Conservation (phyloP, 257 asterid species). For the Primulina eburnea region DNA sequence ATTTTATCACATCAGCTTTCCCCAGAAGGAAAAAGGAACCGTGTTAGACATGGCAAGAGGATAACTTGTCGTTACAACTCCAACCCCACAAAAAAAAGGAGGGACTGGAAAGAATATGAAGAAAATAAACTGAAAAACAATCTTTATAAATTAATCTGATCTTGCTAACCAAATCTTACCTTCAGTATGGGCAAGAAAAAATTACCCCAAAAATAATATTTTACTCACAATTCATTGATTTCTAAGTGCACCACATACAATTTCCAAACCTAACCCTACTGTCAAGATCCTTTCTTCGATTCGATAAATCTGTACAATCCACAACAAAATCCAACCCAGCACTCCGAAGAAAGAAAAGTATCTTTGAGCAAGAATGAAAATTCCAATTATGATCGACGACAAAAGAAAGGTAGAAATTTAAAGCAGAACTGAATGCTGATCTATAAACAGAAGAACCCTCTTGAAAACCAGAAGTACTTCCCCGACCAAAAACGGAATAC, state of each 20-base stretch:
- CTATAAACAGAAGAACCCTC: neutral
- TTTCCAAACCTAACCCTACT: neutral
- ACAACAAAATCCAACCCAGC: neutral
- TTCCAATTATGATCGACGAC: neutral
- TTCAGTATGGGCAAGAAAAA: neutral
- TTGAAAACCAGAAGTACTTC: neutral
- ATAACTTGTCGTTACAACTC: neutral
- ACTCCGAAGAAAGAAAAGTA: neutral
- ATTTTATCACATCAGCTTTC: neutral
- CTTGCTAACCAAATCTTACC: slow-evolving; percentile 2
- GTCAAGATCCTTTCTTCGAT: neutral
- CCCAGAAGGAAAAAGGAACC: slow-evolving; percentile 1
- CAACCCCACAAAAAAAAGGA: neutral
- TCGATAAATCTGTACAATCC: neutral
- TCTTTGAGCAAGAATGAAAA: neutral
- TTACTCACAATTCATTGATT: neutral
- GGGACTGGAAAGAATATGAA: neutral
- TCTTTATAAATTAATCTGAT: neutral
- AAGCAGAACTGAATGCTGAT: neutral
- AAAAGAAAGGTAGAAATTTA: too few relatives aligned
- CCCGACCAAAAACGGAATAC: neutral
- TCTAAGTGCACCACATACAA: neutral
- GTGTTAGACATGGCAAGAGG: neutral
- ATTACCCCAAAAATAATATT: neutral
- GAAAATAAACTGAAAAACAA: neutral